These are phyloP conservation scores for Claviceps pazoutovae DNA, from an alignment of 2,329 filamentous ascomycete species.

Conservation along the genomic window DNA sequence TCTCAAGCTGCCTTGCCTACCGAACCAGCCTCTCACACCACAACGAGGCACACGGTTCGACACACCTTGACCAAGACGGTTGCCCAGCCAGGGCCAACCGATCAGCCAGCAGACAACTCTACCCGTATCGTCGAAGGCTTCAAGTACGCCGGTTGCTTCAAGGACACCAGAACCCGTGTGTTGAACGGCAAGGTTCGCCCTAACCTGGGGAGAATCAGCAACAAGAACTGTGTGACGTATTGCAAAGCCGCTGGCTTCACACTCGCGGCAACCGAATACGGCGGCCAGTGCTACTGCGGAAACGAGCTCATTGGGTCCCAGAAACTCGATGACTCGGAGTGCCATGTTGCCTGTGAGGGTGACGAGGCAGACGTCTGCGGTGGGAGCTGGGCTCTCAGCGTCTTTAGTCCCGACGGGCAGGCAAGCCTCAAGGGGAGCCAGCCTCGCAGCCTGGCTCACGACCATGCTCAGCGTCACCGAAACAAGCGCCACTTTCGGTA, in stretches of 20 bases:
- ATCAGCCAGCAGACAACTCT: conserved; percentile 6
- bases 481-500: conserved; percentile 14
- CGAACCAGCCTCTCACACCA: conserved; percentile 12
- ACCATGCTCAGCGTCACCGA: conserved; percentile 22
- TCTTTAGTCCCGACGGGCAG: conserved; percentile 27
- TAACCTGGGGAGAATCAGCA: conserved; percentile 27
- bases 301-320: conserved; percentile 20
- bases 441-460: conserved; percentile 22
- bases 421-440: conserved; percentile 15
- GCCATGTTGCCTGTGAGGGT: conserved; percentile 32
- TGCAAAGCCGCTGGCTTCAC: conserved; percentile 28
- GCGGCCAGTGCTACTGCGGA: conserved; percentile 40
- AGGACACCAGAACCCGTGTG: conserved; percentile 21
- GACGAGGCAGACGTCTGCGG: conserved; percentile 35
- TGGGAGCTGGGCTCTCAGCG: conserved; percentile 30
- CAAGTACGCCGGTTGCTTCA: conserved; percentile 31
- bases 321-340: conserved; percentile 29
- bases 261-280: conserved; percentile 37
- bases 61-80: conserved; percentile 32
- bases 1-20: conserved; percentile 3
- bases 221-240: conserved; percentile 32
- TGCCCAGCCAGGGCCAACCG: conserved; percentile 8
- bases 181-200: conserved; percentile 26
- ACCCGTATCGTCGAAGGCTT: conserved; percentile 14
- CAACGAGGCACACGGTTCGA: conserved; percentile 25